phyloP scores from a whole-genome alignment of 371 early-diverging fungal genomes.

The Apophysomyces variabilis region DNA sequence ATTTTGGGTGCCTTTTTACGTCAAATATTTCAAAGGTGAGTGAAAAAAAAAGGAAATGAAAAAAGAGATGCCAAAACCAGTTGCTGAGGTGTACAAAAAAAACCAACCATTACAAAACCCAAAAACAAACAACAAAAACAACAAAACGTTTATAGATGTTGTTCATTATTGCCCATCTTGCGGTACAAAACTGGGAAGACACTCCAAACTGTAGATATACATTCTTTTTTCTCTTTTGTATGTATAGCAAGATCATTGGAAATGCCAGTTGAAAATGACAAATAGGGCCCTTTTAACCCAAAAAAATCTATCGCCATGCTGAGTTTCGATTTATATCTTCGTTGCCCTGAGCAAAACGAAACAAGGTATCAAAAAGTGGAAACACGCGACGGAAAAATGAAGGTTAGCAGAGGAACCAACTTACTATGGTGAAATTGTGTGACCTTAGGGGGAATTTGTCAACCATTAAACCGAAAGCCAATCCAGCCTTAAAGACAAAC shows the following conservation, averaged over 20 bases:
- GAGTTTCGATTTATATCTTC: no score
- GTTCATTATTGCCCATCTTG: slow-evolving; percentile 50
- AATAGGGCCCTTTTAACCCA: not conserved
- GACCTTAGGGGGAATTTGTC: no score
- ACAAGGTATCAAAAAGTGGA: no score
- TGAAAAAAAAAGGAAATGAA: not conserved
- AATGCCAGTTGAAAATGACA: not conserved
- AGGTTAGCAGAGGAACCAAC: no score
- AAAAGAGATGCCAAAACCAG: not conserved
- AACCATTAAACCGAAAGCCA: no score
- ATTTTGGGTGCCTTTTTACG: slow-evolving; percentile 50
- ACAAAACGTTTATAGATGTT: slow-evolving; percentile 29
- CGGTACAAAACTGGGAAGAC: slow-evolving; percentile 33
- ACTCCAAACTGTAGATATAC: slow-evolving; percentile 22
- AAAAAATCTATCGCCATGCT: not conserved
- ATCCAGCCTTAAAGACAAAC: no score
- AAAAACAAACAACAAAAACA: not conserved
- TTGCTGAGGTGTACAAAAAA: not conserved
- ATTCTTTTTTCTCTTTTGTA: no score
- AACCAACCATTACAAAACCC: no score
- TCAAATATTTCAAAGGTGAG: slow-evolving; percentile 54
- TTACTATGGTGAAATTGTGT: no score
- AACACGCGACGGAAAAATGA: no score
- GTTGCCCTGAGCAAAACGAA: no score
- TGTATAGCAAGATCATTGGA: not conserved